Evolutionary conservation across 2,329 filamentous ascomycete genomes (phyloP), one percentile per base, ranked within the genome.

Genomic region (Eutypella sp.): DNA sequence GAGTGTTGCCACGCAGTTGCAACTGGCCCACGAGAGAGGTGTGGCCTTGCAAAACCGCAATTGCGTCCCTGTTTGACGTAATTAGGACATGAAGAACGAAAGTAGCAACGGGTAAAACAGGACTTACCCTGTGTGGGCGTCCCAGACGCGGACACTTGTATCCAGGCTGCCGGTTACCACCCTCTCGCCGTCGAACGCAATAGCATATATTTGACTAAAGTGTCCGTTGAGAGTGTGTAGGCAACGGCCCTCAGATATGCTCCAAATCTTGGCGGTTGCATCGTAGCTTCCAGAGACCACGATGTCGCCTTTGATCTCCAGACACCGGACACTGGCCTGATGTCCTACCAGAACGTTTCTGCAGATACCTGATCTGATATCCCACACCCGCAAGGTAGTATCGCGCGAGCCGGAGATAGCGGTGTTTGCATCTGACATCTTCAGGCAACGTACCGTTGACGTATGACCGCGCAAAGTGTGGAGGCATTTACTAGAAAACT

Each of bases 201-300:
- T 95, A 18, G 93, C 93, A 64, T 99, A 99, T 47, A 99, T 99
- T 64, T 99, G 93, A 63, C 92, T 97, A 69, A 96, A 99, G 67
- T 99, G 93, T 0, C 93, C 93, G 38, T 86, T 84, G 33, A 99
- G 75, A 1, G 90, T 96, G 55, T 92, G 85, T 45, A 97, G 72
- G 65, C 93, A 99, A 51, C 89, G 84, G 24, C 93, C 93, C 68
- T 96, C 89, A 2, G 89, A 95, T 43, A 99, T 97, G 66, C 89
- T 96, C 93, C 93, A 99, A 47, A 99, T 92, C 57, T 90, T 86
- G 19, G 93, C 93, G 19, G 89, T 96, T 6, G 93, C 96, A 65
- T 99, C 93, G 68, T 99, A 99, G 66, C 90, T 96, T 47, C 93
- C 93, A 24, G 91, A 96, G n/a, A 99, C 93, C 34, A 97, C 89